Evolutionary conservation across 495 filamentous ascomycete genomes (phyloP).

Genomic region (Penicillium diatomitis): DNA sequence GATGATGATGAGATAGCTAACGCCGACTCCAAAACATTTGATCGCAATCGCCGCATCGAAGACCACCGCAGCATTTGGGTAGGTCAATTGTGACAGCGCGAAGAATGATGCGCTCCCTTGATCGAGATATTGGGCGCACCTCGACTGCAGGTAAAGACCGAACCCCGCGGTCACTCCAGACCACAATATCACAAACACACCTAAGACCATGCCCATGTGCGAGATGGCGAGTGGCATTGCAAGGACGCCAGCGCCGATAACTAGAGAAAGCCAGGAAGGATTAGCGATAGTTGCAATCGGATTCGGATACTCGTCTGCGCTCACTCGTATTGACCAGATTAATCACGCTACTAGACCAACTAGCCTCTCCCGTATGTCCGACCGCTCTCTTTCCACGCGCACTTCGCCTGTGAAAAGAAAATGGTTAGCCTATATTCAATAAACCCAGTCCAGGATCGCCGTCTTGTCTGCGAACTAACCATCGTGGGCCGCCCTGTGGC

Average conservation of each 20-base stretch:
- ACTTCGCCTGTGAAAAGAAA: slow-evolving; percentile 26
- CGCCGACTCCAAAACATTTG: slow-evolving; percentile 94
- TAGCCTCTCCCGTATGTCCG: slow-evolving; percentile 57
- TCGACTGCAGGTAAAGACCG: slow-evolving; percentile 86
- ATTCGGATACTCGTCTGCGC: slow-evolving; percentile 4
- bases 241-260: slow-evolving; percentile 87
- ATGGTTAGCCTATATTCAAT: slow-evolving; percentile 5
- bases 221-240: slow-evolving; percentile 92
- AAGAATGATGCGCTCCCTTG: slow-evolving; percentile 79
- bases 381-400: slow-evolving; percentile 42
- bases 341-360: slow-evolving; percentile 85
- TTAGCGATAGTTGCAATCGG: not conserved
- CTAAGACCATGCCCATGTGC: slow-evolving; percentile 80
- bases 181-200: slow-evolving; percentile 80
- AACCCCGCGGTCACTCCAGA: slow-evolving; percentile 82
- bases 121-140: slow-evolving; percentile 87
- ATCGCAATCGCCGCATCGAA: slow-evolving; percentile 96
- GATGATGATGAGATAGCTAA: slow-evolving; percentile 97
- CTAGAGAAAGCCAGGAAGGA: slow-evolving; percentile 31
- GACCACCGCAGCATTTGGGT: slow-evolving; percentile 89
- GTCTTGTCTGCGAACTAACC: slow-evolving; percentile 16
- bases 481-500: slow-evolving; percentile 17
- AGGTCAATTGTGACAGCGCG: slow-evolving; percentile 87
- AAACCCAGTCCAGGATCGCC: not conserved
- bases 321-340: slow-evolving; percentile 88